Base-by-base conservation (phyloP, 2,329 filamentous ascomycete genomes). In the Hansfordia pulvinata region DNA sequence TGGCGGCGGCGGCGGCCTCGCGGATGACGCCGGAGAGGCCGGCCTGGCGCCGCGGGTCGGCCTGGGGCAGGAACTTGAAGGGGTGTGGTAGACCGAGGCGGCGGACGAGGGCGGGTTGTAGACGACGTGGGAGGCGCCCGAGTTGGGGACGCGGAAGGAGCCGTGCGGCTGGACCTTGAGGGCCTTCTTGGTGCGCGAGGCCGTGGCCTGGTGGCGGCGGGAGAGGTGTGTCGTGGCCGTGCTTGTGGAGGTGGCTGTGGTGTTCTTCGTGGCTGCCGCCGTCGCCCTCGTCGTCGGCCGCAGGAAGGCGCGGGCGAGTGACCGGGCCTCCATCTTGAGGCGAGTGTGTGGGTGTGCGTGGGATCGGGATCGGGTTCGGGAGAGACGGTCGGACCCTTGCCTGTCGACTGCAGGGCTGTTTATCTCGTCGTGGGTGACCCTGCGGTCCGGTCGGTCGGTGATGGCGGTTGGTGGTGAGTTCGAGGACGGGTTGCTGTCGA, bases 71-170 rank as follows among this genome's bases (percentile, higher is more conserved):
- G 52, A 77, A 77, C 44, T 72, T 66, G 52, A 73, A 64, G 30
- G 72, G n/a, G 72, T 77, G 53, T 76, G 65, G 41, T 60, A 61
- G 30, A 73, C 69, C n/a, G 67, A 64, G 3, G 64, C 54, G 30
- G 59, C 54, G 8, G 65, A 58, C 10, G 64, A 52, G 15, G 67
- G 66, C 20, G 66, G 67, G 52, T 69, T 70, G 54, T 65, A 70
- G 44, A 71, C 58, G 43, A 71, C 62, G 31, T 59, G 51, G 35
- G 49, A 35, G 8, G 31, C 19, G 17, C 36, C 33, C 6, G 54
- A 34, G 21, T 32, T 16, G 22, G 41, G 26, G 19, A 41, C 36
- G 20, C 69, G 52, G 50, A 77, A 76, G 37, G 69, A 69, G 19
- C 63, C 53, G 54, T 76, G 69, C 25, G 72, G 70, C 9, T 63